These are phyloP conservation scores for Plenodomus tracheiphilus DNA, from an alignment of 2,329 filamentous ascomycete species.

Conservation along the genomic window DNA sequence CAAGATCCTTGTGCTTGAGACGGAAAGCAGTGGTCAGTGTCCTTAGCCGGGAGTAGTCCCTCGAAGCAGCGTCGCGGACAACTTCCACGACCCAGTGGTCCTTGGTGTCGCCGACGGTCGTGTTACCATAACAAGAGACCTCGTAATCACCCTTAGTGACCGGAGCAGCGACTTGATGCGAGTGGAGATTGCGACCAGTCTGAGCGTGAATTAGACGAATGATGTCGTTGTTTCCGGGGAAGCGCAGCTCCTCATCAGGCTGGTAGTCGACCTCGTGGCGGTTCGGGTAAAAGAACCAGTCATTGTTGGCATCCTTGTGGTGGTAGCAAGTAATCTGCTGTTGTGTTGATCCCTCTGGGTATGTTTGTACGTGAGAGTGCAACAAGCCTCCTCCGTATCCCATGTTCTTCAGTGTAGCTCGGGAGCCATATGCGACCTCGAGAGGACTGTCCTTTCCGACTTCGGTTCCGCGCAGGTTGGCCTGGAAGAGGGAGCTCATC, in stretches of 20 bases:
- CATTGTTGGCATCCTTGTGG: constrained; percentile 99
- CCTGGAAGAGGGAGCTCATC: constrained; percentile 99
- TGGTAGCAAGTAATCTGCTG: constrained; percentile 99
- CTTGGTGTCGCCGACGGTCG: constrained; percentile 93
- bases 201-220: constrained; percentile 92
- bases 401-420: constrained; percentile 97
- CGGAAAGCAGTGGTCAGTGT: constrained; percentile 94
- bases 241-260: constrained; percentile 68
- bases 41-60: constrained; percentile 80
- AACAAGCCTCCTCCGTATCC: constrained; percentile 95
- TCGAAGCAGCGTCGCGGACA: constrained; percentile 83
- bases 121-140: constrained; percentile 94
- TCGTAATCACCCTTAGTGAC: constrained; percentile 88
- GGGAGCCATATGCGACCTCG: constrained; percentile 86
- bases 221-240: constrained; percentile 74
- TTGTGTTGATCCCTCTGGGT: constrained; percentile 88
- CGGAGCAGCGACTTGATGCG: constrained; percentile 85
- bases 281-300: constrained; percentile 99
- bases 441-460: constrained; percentile 94
- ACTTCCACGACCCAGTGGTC: constrained; percentile 97
- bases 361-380: constrained; percentile 95
- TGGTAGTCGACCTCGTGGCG: constrained; percentile 75
- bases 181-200: constrained; percentile 96
- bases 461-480: constrained; percentile 89
- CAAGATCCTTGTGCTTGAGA: constrained; percentile 76